Base-by-base conservation (phyloP, 176 grass and related monocot genomes). In the Lolium multiflorum region DNA sequence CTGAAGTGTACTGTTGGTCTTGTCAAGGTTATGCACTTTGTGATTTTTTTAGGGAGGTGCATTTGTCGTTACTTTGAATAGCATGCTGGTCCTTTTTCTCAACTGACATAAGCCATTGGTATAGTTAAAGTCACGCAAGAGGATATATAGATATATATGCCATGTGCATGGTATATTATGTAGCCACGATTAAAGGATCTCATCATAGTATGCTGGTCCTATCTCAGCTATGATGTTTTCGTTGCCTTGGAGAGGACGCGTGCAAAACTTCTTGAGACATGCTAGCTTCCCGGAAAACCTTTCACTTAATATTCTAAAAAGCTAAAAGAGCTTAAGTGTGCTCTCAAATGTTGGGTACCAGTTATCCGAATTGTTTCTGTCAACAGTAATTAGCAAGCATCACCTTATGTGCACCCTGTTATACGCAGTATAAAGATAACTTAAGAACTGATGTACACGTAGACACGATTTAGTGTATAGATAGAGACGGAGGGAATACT, bases 291-390 rank as follows among this genome's bases (percentile, higher is more conserved):
- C 0, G 2, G 49, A 43, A 20, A 89, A 73, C 25, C 13, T 8
- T 38, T 80, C 46, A 47, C 39, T 75, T 80, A 35, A 8, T 76
- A 51, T 89, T 63, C 52, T 17, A 54, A 85, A 80, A 89, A 65
- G 18, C 59, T 79, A 50, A 60, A 77, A 62, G 49, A 83, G 69
- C 44, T 15, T 2, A 0, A 63, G 8, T 0, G 5, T 54, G 25
- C 17, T 80, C 35, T 41, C 14, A 20, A 84, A 52, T 75, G 24
- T 38, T 69, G 83, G 9, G 17, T 67, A 68, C 12, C 18, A 7
- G 20, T 78, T 77, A 11, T 51, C 11, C 9, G 1, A 47, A 10
- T 60, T 82, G 62, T 77, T 82, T 77, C 12, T 80, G 20, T 38
- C 3, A 82, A 24, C 20, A 39, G 59, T 82, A 51, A 15, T 52